Conservation (phyloP, 192 early-diverging fungal genomes). For the Endogone sp. region DNA sequence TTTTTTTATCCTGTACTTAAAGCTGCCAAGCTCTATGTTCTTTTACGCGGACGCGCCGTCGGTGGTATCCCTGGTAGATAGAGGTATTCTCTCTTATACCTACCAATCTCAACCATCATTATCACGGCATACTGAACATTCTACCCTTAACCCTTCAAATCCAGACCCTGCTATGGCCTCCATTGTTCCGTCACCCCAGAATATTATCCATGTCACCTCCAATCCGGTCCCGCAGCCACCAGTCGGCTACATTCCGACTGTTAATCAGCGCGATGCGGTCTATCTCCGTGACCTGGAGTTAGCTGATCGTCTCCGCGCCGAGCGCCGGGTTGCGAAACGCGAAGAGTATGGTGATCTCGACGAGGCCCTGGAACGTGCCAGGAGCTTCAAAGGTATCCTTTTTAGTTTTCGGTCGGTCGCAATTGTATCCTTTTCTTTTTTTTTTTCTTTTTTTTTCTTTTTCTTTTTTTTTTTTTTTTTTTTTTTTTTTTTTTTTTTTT, state of each 20-base stretch:
- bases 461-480: background rate
- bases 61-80: constrained; percentile 14
- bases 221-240: background rate
- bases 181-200: background rate
- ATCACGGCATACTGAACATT: background rate
- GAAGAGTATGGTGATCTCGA: constrained; percentile 17
- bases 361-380: constrained; percentile 16
- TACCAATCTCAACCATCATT: background rate
- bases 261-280: constrained; percentile 7
- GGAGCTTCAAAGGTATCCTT: constrained; percentile 15
- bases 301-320: constrained; percentile 6
- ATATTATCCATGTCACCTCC: background rate
- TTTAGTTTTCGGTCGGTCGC: background rate
- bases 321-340: constrained; percentile 1
- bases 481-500: constrained; percentile 1
- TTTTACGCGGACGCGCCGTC: constrained; percentile 10
- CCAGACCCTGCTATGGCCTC: background rate
- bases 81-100: constrained; percentile 9
- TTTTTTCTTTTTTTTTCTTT: background rate
- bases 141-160: background rate
- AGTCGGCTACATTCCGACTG: constrained; percentile 9
- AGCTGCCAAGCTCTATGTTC: constrained; percentile 17
- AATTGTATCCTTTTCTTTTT: background rate
- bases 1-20: too few relatives aligned
- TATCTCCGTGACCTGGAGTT: constrained; percentile 7